These are phyloP conservation scores for Wickerhamiella dianesei DNA, from an alignment of 805 yeast genomes.

Conservation along the genomic window DNA sequence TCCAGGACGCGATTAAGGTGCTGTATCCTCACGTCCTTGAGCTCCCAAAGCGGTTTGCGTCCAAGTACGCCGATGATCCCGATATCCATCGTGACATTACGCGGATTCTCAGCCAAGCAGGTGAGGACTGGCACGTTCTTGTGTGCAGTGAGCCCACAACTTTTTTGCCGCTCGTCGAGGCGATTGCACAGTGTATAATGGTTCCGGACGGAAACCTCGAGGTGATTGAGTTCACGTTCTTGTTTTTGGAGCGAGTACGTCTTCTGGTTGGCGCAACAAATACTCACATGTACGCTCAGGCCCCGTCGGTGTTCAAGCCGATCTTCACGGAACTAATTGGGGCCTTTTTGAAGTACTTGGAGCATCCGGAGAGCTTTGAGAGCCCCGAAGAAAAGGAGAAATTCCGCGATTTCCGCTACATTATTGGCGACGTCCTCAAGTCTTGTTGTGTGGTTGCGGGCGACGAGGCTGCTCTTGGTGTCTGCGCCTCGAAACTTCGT, in stretches of 20 bases:
- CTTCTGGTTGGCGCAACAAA: conserved; percentile 37
- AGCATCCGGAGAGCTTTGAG: conserved; percentile 58
- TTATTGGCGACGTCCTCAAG: conserved; percentile 94
- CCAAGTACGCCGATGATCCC: conserved; percentile 11
- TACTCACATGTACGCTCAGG: conserved; percentile 28
- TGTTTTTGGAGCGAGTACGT: conserved; percentile 79
- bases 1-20: conserved; percentile 38
- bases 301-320: conserved; percentile 31
- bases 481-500: conserved; percentile 6
- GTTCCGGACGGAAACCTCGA: conserved; percentile 68
- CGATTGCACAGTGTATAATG: conserved; percentile 55
- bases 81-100: conserved; percentile 19
- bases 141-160: conserved; percentile 58
- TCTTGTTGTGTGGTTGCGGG: conserved; percentile 91
- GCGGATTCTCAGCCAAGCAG: conserved; percentile 75
- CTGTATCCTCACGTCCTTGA: conserved; percentile 56
- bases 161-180: conserved; percentile 61
- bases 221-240: conserved; percentile 76
- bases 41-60: conserved; percentile 6
- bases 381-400: conserved; percentile 69
- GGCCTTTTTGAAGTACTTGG: conserved; percentile 52
- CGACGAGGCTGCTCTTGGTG: conserved; percentile 44
- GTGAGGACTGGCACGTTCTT: conserved; percentile 87
- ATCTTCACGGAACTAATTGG: conserved; percentile 45
- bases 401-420: conserved; percentile 86